Conservation (phyloP, 768 basidiomycete genomes). For the Phaeotremella skinneri region DNA sequence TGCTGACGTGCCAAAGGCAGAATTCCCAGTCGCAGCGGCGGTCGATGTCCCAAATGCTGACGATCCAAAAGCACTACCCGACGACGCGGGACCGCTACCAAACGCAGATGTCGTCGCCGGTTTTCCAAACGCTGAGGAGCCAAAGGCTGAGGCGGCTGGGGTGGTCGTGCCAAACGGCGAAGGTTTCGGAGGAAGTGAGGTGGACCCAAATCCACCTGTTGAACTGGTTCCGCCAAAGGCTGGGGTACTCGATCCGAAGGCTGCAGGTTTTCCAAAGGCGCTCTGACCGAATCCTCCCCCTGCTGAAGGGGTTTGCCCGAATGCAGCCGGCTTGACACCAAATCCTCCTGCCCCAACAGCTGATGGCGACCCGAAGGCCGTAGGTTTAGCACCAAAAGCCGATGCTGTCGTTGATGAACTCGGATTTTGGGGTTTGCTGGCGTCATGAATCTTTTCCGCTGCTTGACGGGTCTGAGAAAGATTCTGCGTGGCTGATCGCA, state of each 20-base stretch:
- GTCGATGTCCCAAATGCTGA: not conserved
- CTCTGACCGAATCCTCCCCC: slow-evolving; percentile 28
- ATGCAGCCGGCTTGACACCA: not conserved
- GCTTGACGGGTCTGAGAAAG: slow-evolving; percentile 23
- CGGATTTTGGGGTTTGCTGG: not conserved
- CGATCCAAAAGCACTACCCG: slow-evolving; percentile 15
- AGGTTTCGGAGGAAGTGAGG: not conserved
- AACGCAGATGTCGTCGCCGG: slow-evolving; percentile 11
- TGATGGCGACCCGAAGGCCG: not conserved
- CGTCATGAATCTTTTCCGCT: slow-evolving; percentile 41
- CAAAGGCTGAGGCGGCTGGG: slow-evolving; percentile 32
- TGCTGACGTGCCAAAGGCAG: slow-evolving; percentile 23
- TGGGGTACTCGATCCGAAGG: not conserved
- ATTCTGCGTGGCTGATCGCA: slow-evolving; percentile 29
- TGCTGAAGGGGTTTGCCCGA: not conserved
- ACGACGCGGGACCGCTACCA: slow-evolving; percentile 36
- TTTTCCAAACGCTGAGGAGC: slow-evolving; percentile 47
- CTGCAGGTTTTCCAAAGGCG: slow-evolving; percentile 11
- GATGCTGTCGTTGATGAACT: not conserved
- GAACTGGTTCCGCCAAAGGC: slow-evolving; percentile 9
- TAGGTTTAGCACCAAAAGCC: slow-evolving; percentile 10
- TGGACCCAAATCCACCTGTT: not conserved
- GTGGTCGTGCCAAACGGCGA: slow-evolving; percentile 22
- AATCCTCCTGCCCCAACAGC: not conserved
- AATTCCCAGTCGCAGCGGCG: slow-evolving; percentile 9